phyloP scores from a whole-genome alignment of 2,329 filamentous ascomycete species.

The Geosmithia morbida region DNA sequence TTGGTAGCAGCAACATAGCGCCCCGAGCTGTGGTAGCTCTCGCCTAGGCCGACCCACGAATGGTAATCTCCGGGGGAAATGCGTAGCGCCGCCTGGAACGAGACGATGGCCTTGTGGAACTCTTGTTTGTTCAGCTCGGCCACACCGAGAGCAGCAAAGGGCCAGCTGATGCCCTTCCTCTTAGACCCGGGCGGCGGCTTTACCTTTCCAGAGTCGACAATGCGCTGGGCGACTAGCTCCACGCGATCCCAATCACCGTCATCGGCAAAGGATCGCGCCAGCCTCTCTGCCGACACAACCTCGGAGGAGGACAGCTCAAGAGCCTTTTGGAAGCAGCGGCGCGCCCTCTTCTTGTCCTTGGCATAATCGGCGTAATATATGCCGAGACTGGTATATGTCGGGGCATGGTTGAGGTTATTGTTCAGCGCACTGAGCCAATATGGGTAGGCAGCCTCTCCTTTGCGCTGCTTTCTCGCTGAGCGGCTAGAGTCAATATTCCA shows the following conservation, averaged over 20 bases:
- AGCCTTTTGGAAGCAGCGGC: conserved; percentile 92
- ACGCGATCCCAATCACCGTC: conserved; percentile 94
- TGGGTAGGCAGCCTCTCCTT: conserved; percentile 55
- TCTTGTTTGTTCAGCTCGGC: conserved; percentile 92
- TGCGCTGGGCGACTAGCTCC: conserved; percentile 77
- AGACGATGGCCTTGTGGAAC: conserved; percentile 75
- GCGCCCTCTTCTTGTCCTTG: conserved; percentile 71
- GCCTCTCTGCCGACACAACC: conserved; percentile 70
- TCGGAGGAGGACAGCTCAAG: conserved; percentile 85
- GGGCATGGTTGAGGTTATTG: conserved; percentile 74
- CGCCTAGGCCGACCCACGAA: conserved; percentile 91
- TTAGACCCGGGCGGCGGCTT: conserved; percentile 85
- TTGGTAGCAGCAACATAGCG: conserved; percentile 89
- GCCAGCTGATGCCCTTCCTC: conserved; percentile 88
- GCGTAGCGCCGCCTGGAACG: conserved; percentile 78
- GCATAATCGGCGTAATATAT: conserved; percentile 85
- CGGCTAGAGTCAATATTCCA: conserved; percentile 73
- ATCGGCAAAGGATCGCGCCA: conserved; percentile 77
- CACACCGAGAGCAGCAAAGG: conserved; percentile 82
- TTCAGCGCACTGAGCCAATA: conserved; percentile 75
- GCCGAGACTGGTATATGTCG: conserved; percentile 82
- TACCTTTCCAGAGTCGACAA: conserved; percentile 89
- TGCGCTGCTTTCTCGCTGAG: conserved; percentile 62
- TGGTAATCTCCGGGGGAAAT: conserved; percentile 81
- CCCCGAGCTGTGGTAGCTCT: conserved; percentile 91